Conservation (phyloP, 2,329 filamentous ascomycete species). For the Colletotrichum brevisporum region DNA sequence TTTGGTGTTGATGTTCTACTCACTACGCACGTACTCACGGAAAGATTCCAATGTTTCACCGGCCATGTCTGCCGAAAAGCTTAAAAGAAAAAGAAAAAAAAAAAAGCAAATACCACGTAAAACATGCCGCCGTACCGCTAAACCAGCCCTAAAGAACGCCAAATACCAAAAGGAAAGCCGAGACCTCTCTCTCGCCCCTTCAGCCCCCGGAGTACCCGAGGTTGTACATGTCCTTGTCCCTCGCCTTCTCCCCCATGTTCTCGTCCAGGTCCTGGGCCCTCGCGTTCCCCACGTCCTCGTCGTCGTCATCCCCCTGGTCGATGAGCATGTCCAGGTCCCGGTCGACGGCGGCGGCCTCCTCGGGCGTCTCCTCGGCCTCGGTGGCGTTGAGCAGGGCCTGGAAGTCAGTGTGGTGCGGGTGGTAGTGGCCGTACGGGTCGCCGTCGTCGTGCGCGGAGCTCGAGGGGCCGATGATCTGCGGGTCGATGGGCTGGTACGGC, state of each 20-base stretch:
- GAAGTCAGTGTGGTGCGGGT: constrained; percentile 60
- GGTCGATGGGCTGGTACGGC: constrained; percentile 69
- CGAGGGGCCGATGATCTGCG: constrained; percentile 68
- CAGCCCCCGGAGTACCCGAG: constrained; percentile 21
- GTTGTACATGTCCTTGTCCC: constrained; percentile 33
- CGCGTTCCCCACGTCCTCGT: constrained; percentile 48
- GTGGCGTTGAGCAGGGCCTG: constrained; percentile 67
- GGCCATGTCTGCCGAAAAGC: no score
- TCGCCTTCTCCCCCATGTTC: constrained; percentile 35
- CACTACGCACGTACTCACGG: no score
- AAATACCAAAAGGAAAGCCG: no score
- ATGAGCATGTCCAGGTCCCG: constrained; percentile 68
- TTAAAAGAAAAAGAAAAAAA: neutral
- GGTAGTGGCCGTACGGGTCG: constrained; percentile 58
- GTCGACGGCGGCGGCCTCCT: constrained; percentile 58
- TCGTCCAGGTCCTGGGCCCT: constrained; percentile 50
- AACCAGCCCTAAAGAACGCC: no score
- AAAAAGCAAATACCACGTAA: neutral
- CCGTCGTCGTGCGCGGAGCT: constrained; percentile 38
- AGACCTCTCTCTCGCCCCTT: neutral
- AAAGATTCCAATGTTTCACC: no score
- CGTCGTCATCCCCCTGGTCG: constrained; percentile 60
- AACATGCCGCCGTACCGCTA: neutral
- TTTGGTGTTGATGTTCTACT: no score
- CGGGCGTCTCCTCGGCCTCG: constrained; percentile 52